A percentile compares a stretch with the other conserved stretches of the same genome.
Conservation (phyloP, 768 basidiomycete genomes). For the Mrakia gelida region DNA sequence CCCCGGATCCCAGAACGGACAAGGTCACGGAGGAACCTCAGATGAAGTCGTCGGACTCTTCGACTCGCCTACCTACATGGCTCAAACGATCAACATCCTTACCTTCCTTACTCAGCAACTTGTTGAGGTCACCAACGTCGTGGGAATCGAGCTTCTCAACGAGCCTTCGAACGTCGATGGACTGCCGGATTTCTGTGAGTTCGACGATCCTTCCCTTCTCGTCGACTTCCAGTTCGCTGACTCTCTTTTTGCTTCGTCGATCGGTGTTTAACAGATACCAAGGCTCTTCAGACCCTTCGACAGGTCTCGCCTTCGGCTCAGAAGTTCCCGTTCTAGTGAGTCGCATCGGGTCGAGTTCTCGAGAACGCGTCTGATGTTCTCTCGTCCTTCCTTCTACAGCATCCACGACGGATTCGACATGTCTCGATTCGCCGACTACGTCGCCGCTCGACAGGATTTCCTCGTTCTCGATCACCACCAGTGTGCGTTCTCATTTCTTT, state of each 20-base stretch:
- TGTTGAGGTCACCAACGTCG: slow-evolving; percentile 42
- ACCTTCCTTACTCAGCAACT: slow-evolving; percentile 38
- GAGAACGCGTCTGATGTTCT: not conserved
- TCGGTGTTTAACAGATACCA: slow-evolving; percentile 23
- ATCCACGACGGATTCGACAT: slow-evolving; percentile 41
- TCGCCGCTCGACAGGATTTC: slow-evolving; percentile 45
- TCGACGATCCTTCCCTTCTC: not conserved
- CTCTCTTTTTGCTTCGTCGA: not conserved
- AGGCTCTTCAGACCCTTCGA: slow-evolving; percentile 34
- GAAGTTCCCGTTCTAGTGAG: slow-evolving; percentile 41
- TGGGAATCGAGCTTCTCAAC: slow-evolving; percentile 43
- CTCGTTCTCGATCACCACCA: slow-evolving; percentile 42
- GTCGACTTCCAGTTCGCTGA: not conserved
- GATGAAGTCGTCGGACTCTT: slow-evolving; percentile 31
- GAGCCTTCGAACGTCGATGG: slow-evolving; percentile 40
- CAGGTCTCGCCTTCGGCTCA: slow-evolving; percentile 38
- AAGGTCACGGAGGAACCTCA: slow-evolving; percentile 39
- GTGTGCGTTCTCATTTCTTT: slow-evolving; percentile 12
- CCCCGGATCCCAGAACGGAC: slow-evolving; percentile 32
- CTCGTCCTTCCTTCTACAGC: slow-evolving; percentile 1
- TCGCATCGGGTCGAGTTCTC: not conserved
- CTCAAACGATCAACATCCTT: slow-evolving; percentile 18
- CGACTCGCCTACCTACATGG: slow-evolving; percentile 8
- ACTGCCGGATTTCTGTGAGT: slow-evolving; percentile 36
- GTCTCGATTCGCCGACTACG: slow-evolving; percentile 37